Percentiles rank a stretch among this genome's conserved stretches.
These are phyloP conservation scores for Metrosideros polymorpha DNA, from an alignment of 441 rosid species.

Conservation along the genomic window DNA sequence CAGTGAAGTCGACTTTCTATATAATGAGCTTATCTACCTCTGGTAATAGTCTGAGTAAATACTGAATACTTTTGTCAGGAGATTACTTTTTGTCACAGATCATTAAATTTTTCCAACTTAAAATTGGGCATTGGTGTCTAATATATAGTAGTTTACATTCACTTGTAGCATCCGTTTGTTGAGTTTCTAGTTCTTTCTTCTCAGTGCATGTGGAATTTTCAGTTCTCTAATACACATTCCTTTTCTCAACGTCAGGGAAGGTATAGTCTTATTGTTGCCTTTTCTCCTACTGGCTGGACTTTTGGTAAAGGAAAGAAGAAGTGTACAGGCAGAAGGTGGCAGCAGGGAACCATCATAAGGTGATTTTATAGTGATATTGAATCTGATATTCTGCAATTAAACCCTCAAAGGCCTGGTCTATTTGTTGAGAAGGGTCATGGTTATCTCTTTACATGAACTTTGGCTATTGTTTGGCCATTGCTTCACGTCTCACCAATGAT, in stretches of 20 bases:
- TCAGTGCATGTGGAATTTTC: neutral
- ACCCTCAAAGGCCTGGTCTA: neutral
- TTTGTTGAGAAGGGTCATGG: neutral
- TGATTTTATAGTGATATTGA: constrained; percentile 5
- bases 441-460: neutral
- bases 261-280: constrained; percentile 78
- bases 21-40: neutral
- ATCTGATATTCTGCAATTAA: neutral
- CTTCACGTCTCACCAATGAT: neutral
- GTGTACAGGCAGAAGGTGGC: constrained; percentile 76
- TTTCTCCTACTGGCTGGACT: constrained; percentile 97
- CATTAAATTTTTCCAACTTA: neutral
- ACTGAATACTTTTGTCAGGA: neutral
- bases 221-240: neutral
- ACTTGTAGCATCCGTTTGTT: neutral
- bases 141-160: neutral
- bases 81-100: neutral
- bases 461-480: neutral
- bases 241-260: constrained; percentile 34
- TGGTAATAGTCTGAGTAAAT: neutral
- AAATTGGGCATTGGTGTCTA: neutral
- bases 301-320: constrained; percentile 82
- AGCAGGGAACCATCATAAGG: constrained; percentile 97
- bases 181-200: neutral
- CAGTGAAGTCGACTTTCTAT: neutral